These are phyloP conservation scores for Ceriops tagal DNA, from an alignment of 345 rosid genomes.

Conservation along the genomic window DNA sequence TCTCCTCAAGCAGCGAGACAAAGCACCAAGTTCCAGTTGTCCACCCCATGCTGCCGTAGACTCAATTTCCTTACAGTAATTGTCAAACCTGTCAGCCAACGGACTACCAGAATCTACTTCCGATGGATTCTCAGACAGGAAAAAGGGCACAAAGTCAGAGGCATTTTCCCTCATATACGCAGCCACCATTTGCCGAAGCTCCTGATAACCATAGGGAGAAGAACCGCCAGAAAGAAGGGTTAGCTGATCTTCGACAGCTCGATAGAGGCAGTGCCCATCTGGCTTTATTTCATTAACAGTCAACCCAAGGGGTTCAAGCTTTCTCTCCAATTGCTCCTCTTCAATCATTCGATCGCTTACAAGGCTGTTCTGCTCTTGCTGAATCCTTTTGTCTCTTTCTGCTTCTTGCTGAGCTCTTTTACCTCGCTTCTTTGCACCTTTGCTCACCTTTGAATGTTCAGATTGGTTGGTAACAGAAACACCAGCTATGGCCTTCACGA, in stretches of 20 bases:
- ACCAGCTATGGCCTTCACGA: constrained; percentile 88
- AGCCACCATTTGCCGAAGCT: constrained; percentile 79
- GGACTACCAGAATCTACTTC: constrained; percentile 43
- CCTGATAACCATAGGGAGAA: constrained; percentile 58
- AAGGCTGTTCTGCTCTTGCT: constrained; percentile 79
- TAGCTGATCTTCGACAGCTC: constrained; percentile 88
- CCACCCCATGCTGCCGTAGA: constrained; percentile 74
- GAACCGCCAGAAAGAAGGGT: constrained; percentile 54
- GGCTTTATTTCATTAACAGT: constrained; percentile 72
- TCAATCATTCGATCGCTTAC: constrained; percentile 69
- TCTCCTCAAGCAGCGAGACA: constrained; percentile 50
- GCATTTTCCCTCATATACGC: constrained; percentile 68
- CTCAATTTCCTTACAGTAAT: constrained; percentile 60
- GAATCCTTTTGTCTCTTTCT: constrained; percentile 83
- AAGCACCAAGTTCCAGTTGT: constrained; percentile 60
- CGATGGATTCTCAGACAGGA: constrained; percentile 40
- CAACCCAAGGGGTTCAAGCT: constrained; percentile 68
- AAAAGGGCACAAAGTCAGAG: constrained; percentile 52
- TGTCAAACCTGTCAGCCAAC: constrained; percentile 48
- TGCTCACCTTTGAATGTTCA: constrained; percentile 65
- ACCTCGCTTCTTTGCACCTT: constrained; percentile 67
- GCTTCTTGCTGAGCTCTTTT: constrained; percentile 92
- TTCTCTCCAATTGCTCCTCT: constrained; percentile 49
- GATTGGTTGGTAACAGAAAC: constrained; percentile 57
- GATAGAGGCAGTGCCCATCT: constrained; percentile 93